Base-by-base conservation (phyloP, 352 stramenopile genomes). In the Pythium pyrilobum region DNA sequence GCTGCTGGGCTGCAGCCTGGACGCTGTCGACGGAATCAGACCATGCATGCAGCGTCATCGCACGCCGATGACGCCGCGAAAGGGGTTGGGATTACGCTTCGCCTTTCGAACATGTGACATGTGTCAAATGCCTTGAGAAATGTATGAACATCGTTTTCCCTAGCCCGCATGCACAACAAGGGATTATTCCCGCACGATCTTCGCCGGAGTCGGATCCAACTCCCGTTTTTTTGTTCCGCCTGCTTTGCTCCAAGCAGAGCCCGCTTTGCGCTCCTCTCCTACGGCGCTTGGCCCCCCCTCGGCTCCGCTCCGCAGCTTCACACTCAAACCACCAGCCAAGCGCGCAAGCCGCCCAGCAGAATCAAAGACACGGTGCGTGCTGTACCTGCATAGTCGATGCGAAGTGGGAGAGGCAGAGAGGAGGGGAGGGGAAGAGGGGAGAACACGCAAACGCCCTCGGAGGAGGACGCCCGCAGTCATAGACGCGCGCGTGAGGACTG, bases 141-240 rank as follows among this genome's bases (percentile, higher is more conserved):
- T 62, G 45, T 56, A 62, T 56, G 38, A n/a, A 15, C 8, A 36
- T 16, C 4, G 10, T 28, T 1, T 45, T 23, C 18, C 40, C 40
- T 47, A 57, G 4, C 50, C 50, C 28, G 28, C 31, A 20, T 31
- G 20, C 5, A 2, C 18, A 51, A 33, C 28, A 37, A 29, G 55
- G 47, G 45, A 42, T 25, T n/a, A 10, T 38, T 63, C 44, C 55
- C 55, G 37, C 46, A 56, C 37, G 41, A 24, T 36, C 20, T 25
- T 18, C 15, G 18, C 11, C 43, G 39, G 13, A 34, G 18, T n/a
- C 16, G 41, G 45, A 52, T 55, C 54, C 28, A 31, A 27, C 38
- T 57, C 33, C 45, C 52, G 36, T 56, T 45, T 62, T 62, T 62
- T 47, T 62, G 54, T 57, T 63, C 56, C 41, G n/a, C 29, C 44